Conservation (phyloP, 2,329 filamentous ascomycete genomes). For the Colletotrichum graminicola region DNA sequence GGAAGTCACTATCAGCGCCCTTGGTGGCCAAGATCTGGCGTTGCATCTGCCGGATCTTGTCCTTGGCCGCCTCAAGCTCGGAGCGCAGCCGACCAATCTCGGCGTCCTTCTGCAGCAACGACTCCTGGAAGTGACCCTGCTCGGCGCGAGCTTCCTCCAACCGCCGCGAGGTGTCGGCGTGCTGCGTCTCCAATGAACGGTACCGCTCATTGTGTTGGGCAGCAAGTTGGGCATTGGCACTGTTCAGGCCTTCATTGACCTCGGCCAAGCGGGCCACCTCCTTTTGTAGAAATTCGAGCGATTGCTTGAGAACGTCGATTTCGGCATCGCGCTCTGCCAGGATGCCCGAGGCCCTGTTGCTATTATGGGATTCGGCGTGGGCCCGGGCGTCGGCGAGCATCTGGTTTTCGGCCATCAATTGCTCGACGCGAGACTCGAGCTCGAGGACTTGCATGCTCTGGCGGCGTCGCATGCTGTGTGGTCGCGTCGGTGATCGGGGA, state of each 20-base stretch:
- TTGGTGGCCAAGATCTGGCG: constrained; percentile 69
- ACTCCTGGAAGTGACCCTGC: constrained; percentile 73
- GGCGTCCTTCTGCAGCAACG: constrained; percentile 83
- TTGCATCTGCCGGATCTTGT: constrained; percentile 66
- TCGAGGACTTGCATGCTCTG: constrained; percentile 98
- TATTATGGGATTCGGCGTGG: constrained; percentile 75
- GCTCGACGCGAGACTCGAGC: constrained; percentile 86
- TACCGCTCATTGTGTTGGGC: constrained; percentile 81
- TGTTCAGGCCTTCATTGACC: constrained; percentile 83
- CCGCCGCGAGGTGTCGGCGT: constrained; percentile 75
- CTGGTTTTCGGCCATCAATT: constrained; percentile 87
- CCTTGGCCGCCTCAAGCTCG: constrained; percentile 80
- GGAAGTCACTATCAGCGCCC: constrained; percentile 77
- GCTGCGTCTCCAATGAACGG: constrained; percentile 74
- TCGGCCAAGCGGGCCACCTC: constrained; percentile 86
- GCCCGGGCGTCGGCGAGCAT: constrained; percentile 71
- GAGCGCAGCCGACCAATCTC: constrained; percentile 83
- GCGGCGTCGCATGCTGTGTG: constrained; percentile 94
- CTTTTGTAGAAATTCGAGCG: constrained; percentile 82
- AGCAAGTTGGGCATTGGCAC: constrained; percentile 81
- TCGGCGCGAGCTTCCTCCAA: constrained; percentile 76
- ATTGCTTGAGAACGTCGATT: constrained; percentile 84
- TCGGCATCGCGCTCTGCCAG: constrained; percentile 87
- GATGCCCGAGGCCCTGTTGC: constrained; percentile 75
- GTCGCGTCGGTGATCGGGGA: constrained; percentile 91